Percentiles rank a stretch among this genome's conserved stretches.
phyloP scores from a whole-genome alignment of 768 basidiomycete genomes.

The Xerocomellus amylosporus region DNA sequence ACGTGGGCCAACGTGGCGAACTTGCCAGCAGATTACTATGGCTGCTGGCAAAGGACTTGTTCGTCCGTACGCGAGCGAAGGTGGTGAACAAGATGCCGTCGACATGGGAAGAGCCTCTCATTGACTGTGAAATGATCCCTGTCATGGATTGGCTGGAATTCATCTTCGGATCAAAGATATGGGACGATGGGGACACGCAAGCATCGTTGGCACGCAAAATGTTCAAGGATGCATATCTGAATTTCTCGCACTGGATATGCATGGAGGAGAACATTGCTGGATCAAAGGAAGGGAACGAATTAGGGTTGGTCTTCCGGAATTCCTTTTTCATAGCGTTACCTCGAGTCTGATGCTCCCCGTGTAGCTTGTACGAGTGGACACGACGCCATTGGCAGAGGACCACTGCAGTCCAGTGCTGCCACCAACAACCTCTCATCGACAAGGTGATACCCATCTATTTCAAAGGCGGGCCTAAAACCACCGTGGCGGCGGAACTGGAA shows the following conservation, averaged over 20 bases:
- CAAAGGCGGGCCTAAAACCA: not conserved
- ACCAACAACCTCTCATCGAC: slow-evolving; percentile 8
- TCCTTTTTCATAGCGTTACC: not conserved
- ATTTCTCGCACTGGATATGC: slow-evolving; percentile 16
- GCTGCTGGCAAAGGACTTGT: slow-evolving; percentile 5
- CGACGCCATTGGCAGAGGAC: slow-evolving; percentile 16
- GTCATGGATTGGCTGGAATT: slow-evolving; percentile 12
- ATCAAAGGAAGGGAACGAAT: not conserved
- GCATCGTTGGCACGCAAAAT: not conserved
- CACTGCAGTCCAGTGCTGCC: slow-evolving; percentile 15
- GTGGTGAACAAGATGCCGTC: not conserved
- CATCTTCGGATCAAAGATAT: slow-evolving; percentile 1
- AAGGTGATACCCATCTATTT: slow-evolving; percentile 16
- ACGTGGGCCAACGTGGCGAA: slow-evolving; percentile 6
- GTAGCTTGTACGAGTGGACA: slow-evolving; percentile 5
- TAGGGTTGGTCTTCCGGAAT: not conserved
- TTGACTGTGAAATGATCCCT: slow-evolving; percentile 12
- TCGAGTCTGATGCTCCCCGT: not conserved
- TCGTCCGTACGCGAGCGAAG: not conserved
- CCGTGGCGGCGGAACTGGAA: no score
- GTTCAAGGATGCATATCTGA: slow-evolving; percentile 9
- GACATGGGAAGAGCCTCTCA: slow-evolving; percentile 3
- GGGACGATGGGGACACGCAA: not conserved
- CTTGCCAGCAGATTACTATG: slow-evolving; percentile 4
- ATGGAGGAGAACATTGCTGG: slow-evolving; percentile 9